phyloP scores from a whole-genome alignment of 495 filamentous ascomycete genomes.

The Collariella sp. region DNA sequence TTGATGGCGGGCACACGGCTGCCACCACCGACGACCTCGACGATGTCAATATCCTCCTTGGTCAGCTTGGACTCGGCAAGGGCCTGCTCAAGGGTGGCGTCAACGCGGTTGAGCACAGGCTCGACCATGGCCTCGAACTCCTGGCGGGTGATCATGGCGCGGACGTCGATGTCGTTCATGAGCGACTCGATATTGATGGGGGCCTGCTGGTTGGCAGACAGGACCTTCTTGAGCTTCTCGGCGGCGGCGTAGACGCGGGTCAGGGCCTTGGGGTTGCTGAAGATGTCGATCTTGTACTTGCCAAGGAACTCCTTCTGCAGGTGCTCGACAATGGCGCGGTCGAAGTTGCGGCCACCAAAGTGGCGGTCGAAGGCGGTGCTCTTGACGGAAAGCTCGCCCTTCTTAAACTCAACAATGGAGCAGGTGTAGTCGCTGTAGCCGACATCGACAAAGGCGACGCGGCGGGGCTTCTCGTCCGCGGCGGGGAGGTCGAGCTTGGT shows the following conservation, averaged over 20 bases:
- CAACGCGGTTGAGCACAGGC: conserved; percentile 70
- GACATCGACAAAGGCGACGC: conserved; percentile 91
- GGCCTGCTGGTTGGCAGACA: conserved; percentile 88
- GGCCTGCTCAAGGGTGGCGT: conserved; percentile 74
- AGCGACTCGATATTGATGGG: conserved; percentile 97
- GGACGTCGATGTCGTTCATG: conserved; percentile 96
- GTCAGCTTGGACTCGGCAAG: conserved; percentile 84
- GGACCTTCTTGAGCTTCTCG: conserved; percentile 98
- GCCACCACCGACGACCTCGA: conserved; percentile 92
- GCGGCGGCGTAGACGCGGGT: conserved; percentile 77
- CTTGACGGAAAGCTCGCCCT: conserved; percentile 93
- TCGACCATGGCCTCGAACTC: conserved; percentile 86
- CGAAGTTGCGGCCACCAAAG: conserved; percentile 96
- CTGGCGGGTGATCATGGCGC: conserved; percentile 81
- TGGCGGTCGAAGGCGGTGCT: conserved; percentile 89
- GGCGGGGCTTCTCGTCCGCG: conserved; percentile 83
- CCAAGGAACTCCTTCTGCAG: conserved; percentile 91
- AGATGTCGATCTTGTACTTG: conserved; percentile 86
- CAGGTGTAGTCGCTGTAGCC: conserved; percentile 92
- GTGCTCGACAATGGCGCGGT: conserved; percentile 88
- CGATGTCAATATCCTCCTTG: conserved; percentile 81
- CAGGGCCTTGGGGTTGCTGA: conserved; percentile 78
- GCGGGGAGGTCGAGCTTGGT: conserved; percentile 88
- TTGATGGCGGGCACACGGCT: conserved; percentile 93
- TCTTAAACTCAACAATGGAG: conserved; percentile 92